These are phyloP conservation scores for Malassezia dermatis DNA, from an alignment of 1,284 basidiomycete species.

Conservation along the genomic window DNA sequence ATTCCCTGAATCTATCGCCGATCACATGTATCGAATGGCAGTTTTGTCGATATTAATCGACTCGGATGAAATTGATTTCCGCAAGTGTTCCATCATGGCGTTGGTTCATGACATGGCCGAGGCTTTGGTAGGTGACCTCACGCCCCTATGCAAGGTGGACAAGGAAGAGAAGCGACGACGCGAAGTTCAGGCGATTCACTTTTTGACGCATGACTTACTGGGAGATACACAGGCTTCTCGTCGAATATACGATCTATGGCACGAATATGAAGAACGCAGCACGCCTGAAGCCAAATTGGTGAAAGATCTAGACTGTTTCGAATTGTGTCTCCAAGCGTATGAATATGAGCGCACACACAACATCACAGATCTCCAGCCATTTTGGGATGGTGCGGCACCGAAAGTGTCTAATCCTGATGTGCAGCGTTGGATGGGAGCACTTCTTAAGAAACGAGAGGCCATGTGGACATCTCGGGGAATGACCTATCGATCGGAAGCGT, in stretches of 20 bases:
- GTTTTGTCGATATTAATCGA: conserved; percentile 70
- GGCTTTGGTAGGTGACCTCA: conserved; percentile 90
- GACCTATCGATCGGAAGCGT: conserved; percentile 1
- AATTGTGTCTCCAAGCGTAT: conserved; percentile 65
- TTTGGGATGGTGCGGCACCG: conserved; percentile 26
- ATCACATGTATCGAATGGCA: conserved; percentile 97
- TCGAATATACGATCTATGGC: conserved; percentile 68
- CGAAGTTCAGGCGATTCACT: conserved; percentile 79
- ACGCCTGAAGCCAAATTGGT: conserved; percentile 79
- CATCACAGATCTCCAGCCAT: conserved; percentile 41
- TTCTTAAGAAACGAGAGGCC: conserved; percentile 8
- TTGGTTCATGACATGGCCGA: conserved; percentile 92
- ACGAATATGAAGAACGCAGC: conserved; percentile 80
- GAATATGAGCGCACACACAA: conserved; percentile 49
- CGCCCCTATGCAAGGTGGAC: conserved; percentile 74
- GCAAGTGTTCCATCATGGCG: conserved; percentile 77
- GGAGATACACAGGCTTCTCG: conserved; percentile 68
- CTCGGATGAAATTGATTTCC: conserved; percentile 53
- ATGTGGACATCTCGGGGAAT: conserved; percentile 11
- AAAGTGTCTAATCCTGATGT: conserved; percentile 28
- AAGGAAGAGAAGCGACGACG: conserved; percentile 68
- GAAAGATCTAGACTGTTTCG: conserved; percentile 88
- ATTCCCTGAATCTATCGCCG: conserved; percentile 63
- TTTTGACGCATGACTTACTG: conserved; percentile 66
- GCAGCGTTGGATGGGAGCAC: conserved; percentile 20